Conservation (phyloP, 1,139 yeast species). For the Magnusiomyces suaveolens region DNA sequence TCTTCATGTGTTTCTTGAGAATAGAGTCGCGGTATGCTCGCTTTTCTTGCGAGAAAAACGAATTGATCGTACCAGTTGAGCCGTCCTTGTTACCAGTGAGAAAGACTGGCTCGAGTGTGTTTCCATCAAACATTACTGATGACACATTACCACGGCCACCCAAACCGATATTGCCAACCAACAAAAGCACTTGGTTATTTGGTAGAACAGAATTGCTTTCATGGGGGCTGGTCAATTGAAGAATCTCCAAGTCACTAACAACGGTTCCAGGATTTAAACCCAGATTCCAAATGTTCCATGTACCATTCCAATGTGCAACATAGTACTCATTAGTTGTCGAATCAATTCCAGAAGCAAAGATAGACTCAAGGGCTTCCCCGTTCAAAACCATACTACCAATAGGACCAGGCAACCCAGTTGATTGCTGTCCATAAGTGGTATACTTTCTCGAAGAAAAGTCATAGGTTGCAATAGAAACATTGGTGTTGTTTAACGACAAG, state of each 20-base stretch:
- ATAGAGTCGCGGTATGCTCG: conserved; percentile 17
- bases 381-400: conserved; percentile 45
- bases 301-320: conserved; percentile 22
- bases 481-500: conserved; percentile 36
- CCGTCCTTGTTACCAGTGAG: conserved; percentile 30
- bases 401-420: conserved; percentile 33
- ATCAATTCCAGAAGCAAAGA: conserved; percentile 47
- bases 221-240: conserved; percentile 28
- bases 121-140: conserved; percentile 62
- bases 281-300: conserved; percentile 30
- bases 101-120: conserved; percentile 62
- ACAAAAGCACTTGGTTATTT: conserved; percentile 41
- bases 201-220: conserved; percentile 35
- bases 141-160: conserved; percentile 50
- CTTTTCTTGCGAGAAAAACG: conserved; percentile 22
- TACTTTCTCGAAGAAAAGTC: conserved; percentile 36
- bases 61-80: conserved; percentile 20
- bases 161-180: conserved; percentile 53
- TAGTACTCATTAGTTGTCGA: conserved; percentile 23
- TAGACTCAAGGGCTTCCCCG: conserved; percentile 40
- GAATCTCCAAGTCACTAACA: conserved; percentile 30
- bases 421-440: conserved; percentile 18
- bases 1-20: conserved; percentile 25
- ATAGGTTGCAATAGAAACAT: conserved; percentile 42
- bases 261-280: conserved; percentile 30